Evolutionary conservation across 1,284 basidiomycete species (phyloP), one percentile per base, ranked within the genome.

Genomic region (Marasmius tenuissimus): DNA sequence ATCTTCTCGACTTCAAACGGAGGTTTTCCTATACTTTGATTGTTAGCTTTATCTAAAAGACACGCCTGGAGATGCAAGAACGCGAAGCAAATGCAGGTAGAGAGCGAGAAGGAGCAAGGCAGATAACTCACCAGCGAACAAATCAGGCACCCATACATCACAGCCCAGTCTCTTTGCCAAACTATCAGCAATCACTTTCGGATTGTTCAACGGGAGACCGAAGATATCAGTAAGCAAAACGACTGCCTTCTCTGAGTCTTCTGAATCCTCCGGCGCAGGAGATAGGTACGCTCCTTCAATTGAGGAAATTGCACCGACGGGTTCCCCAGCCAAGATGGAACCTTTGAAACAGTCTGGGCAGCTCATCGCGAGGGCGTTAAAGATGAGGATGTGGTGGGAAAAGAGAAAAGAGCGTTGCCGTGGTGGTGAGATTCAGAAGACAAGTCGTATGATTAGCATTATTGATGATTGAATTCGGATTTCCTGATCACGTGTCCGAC

Each of bases 221-320:
- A 86, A 86, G 7, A 78, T 75, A 65, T 88, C 86, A 6, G 80
- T 82, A 54, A 85, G 73, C 27, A 84, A 69, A 33, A 87, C 70
- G 35, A 86, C 66, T 3, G 83, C 83, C 18, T 66, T 52, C 18
- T 52, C 57, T 6, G 58, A 53, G 33, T 61, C 39, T 16, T 47
- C 45, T 47, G 16, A 8, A 14, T 47, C 45, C 8, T 16, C n/a
- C 22, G 65, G 68, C 8, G 65, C 70, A 4, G 73, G 67, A 22
- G 72, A 63, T 38, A 68, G n/a, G 48, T 63, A 63, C 4, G 62
- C 59, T 20, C 59, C 59, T 35, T 65, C 71, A 34, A 65, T 58
- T 34, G 65, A 63, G 4, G 62, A 60, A 38, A 76, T 71, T 0
- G 62, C 61, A 27, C 81, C 80, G 0, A 69, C 71, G 3, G 80